A percentile compares a stretch with the other conserved stretches of the same genome.
Evolutionary conservation across 192 early-diverging fungal genomes (phyloP).

Genomic region (Linnemannia zychae): DNA sequence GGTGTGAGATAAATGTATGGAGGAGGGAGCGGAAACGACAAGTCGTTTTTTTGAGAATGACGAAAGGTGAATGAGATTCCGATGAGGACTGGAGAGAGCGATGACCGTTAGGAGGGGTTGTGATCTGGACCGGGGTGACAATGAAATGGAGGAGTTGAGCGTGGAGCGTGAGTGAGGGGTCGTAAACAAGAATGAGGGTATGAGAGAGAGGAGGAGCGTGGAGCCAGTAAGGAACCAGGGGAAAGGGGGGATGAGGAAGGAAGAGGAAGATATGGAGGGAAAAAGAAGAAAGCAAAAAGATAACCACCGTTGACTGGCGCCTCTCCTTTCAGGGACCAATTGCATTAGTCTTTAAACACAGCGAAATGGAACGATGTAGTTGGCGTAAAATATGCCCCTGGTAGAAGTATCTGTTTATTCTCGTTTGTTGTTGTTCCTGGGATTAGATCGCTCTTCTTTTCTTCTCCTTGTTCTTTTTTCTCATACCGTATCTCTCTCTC

Average conservation of each 20-base stretch:
- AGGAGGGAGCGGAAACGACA: background rate
- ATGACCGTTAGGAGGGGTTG: background rate
- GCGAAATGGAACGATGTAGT: background rate
- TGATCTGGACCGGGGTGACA: background rate
- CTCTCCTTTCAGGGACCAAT: background rate
- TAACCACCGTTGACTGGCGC: background rate
- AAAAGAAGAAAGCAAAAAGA: background rate
- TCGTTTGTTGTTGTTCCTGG: background rate
- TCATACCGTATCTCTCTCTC: background rate
- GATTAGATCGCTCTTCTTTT: background rate
- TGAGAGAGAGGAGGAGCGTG: background rate
- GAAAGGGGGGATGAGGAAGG: too few relatives aligned
- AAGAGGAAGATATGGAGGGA: background rate
- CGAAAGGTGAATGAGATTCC: conserved; percentile 4
- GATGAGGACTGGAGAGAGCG: background rate
- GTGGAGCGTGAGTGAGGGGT: conserved; percentile 1
- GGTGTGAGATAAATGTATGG: background rate
- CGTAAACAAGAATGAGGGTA: background rate
- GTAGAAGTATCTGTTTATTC: background rate
- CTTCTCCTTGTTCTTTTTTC: background rate
- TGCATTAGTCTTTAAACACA: background rate
- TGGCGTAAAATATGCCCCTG: background rate
- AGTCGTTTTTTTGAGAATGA: background rate
- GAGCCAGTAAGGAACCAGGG: conserved; percentile 7
- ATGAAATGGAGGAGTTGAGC: background rate